Conservation (phyloP, 108 stramenopile genomes). For the Skeletonema costatum region DNA sequence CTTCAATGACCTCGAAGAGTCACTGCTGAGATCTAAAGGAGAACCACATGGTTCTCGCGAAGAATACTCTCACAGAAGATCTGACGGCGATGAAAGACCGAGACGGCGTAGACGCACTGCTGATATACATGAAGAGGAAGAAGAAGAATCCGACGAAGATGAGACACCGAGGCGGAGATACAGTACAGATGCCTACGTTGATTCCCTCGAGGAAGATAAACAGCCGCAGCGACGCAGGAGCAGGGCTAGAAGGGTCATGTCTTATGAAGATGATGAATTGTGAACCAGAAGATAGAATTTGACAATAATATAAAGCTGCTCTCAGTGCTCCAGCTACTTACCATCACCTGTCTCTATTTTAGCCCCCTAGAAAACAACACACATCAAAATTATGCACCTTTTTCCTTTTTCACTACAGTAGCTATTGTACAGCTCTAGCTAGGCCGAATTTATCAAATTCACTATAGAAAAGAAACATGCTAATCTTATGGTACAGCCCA, state of each 20-base stretch:
- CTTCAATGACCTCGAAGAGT: slow-evolving; percentile 36
- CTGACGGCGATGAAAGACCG: background rate
- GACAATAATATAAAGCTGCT: too few species aligned
- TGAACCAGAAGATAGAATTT: background rate
- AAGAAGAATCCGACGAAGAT: background rate
- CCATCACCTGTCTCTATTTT: too few species aligned
- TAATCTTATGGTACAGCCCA: too few species aligned
- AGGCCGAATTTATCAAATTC: too few species aligned
- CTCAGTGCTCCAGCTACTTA: too few species aligned
- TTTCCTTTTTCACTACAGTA: too few species aligned
- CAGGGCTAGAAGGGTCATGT: background rate
- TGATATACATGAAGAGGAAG: background rate
- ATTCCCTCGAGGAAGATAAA: background rate
- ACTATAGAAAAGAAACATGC: too few species aligned
- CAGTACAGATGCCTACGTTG: slow-evolving; percentile 2
- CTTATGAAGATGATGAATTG: background rate
- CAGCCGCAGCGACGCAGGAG: background rate
- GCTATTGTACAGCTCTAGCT: too few species aligned
- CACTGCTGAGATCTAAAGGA: slow-evolving; percentile 12
- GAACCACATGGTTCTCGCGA: slow-evolving; percentile 7
- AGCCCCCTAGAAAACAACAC: too few species aligned
- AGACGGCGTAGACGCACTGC: slow-evolving; percentile 5
- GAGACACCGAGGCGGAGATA: background rate
- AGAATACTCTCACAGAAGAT: background rate
- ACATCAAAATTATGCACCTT: too few species aligned